Evolutionary conservation across 2,329 filamentous ascomycete species (phyloP).

Genomic region (Corinectria fuckeliana): DNA sequence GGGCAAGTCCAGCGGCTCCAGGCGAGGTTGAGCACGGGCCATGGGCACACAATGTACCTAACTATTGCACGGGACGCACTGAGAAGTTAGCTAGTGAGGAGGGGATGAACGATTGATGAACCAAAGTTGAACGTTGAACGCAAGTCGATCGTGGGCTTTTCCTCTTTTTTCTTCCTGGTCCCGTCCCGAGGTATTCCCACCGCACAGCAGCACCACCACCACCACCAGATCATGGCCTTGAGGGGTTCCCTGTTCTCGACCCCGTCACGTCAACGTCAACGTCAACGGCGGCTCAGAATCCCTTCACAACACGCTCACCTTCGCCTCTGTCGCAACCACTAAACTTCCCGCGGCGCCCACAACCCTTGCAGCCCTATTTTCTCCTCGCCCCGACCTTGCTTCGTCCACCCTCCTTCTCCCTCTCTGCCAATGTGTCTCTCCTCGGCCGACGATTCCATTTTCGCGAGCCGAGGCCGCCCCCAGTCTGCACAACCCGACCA

Average conservation of each 20-base stretch:
- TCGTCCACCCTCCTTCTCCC: conserved; percentile 27
- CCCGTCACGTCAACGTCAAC: conserved; percentile 10
- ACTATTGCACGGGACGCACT: not conserved
- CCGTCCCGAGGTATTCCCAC: conserved; percentile 28
- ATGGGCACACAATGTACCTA: not conserved
- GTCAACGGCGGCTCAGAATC: conserved; percentile 18
- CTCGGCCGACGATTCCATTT: conserved; percentile 44
- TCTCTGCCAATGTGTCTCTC: conserved; percentile 47
- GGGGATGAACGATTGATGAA: too few species aligned
- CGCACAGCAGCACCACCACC: not conserved
- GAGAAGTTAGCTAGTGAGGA: not conserved
- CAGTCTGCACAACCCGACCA: conserved; percentile 33
- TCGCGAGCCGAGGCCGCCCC: conserved; percentile 45
- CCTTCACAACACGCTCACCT: conserved; percentile 12
- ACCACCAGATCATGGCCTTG: conserved; percentile 22
- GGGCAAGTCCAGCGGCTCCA: not conserved
- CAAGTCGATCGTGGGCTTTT: conserved; percentile 5
- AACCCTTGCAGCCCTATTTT: conserved; percentile 2
- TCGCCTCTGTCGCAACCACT: conserved; percentile 14
- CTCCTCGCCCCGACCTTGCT: conserved; percentile 11
- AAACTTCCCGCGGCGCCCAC: conserved; percentile 4
- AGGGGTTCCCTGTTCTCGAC: conserved; percentile 19
- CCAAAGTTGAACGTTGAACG: too few species aligned
- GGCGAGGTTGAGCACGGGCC: not conserved
- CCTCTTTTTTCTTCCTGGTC: too few species aligned